Evolutionary conservation across 768 basidiomycete genomes (phyloP).

Genomic region (Cubamyces lactineus): DNA sequence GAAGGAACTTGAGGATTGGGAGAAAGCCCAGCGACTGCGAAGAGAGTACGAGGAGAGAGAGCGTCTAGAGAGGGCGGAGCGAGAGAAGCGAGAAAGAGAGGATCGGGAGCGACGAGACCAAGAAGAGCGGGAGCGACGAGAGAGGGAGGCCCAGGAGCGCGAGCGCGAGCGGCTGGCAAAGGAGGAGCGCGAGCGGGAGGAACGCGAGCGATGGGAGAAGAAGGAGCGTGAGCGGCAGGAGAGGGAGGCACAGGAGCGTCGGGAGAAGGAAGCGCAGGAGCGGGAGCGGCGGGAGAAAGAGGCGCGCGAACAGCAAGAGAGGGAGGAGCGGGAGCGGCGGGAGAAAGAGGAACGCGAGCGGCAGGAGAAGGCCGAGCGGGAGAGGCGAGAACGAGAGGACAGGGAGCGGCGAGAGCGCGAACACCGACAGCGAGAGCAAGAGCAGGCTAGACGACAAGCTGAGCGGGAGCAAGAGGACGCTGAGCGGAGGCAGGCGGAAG

Average conservation of each 20-base stretch:
- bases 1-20: slow-evolving; percentile 5
- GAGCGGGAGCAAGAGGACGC: slow-evolving; percentile 27
- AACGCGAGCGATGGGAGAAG: slow-evolving; percentile 31
- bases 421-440: slow-evolving; percentile 29
- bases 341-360: slow-evolving; percentile 40
- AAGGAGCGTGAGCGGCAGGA: slow-evolving; percentile 18
- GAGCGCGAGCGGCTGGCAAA: slow-evolving; percentile 33
- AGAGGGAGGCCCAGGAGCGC: slow-evolving; percentile 20
- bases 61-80: slow-evolving; percentile 36
- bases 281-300: slow-evolving; percentile 14
- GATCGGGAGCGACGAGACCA: slow-evolving; percentile 33
- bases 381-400: slow-evolving; percentile 32
- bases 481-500: slow-evolving; percentile 17
- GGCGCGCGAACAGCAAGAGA: slow-evolving; percentile 31
- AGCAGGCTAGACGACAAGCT: slow-evolving; percentile 27
- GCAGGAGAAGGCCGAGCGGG: slow-evolving; percentile 40
- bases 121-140: slow-evolving; percentile 17
- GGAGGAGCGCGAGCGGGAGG: slow-evolving; percentile 38
- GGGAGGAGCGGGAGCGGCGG: slow-evolving; percentile 37
- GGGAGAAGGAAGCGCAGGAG: too few relatives aligned
- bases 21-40: slow-evolving; percentile 14
- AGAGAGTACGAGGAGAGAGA: slow-evolving; percentile 31
- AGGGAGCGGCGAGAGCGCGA: slow-evolving; percentile 5
- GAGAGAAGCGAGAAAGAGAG: slow-evolving; percentile 37
- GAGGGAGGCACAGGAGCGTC: slow-evolving; percentile 15